Base-by-base conservation (phyloP, 1,139 yeast genomes). In the Diutina rugosa region DNA sequence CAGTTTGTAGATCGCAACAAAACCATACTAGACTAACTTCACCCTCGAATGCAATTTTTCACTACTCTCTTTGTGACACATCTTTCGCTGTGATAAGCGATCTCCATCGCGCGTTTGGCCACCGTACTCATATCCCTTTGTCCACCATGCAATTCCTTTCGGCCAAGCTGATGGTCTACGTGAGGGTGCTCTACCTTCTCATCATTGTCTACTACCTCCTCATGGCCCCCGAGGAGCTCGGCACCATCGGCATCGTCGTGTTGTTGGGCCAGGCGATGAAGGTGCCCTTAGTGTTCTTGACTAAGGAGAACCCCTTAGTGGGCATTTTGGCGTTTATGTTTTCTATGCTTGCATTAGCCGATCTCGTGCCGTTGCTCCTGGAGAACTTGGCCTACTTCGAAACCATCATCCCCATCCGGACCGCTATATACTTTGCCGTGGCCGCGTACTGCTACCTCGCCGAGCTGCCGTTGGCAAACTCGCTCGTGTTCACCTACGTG, bases 321-420 rank as follows among this genome's bases (percentile, higher is more conserved):
- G 87, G 89, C 2, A 56, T 80, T 3, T 63, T 81, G 46, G 74
- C 82, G 1, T 58, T 82, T 6, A 62, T 80, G 4, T 67, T 84
- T 47, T 68, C 70, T 0, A 61, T 77, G 1, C 61, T 75, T 51
- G 81, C 82, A 0, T 16, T 83, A 4, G 64, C 73, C 32, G 95
- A 86, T 64, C 65, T 85, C 58, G 71, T 83, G 16, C 87, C 90
- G 7, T 66, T 84, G 45, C 57, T 82, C 54, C 85, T 83, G 38
- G 78, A 76, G 48, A 85, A 85, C 60, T 58, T 70, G 32, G 69
- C 69, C 16, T 84, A 80, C 67, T 86, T 89, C 64, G 88, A 85
- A 63, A 74, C 84, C 6, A 67, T 85, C 16, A 85, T 88, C 3
- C 95, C 96, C 8, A 63, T 80, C 10, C 79, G 97, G 64, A 71